Conservation (phyloP, 2,329 filamentous ascomycete genomes). For the Ilyonectria destructans region DNA sequence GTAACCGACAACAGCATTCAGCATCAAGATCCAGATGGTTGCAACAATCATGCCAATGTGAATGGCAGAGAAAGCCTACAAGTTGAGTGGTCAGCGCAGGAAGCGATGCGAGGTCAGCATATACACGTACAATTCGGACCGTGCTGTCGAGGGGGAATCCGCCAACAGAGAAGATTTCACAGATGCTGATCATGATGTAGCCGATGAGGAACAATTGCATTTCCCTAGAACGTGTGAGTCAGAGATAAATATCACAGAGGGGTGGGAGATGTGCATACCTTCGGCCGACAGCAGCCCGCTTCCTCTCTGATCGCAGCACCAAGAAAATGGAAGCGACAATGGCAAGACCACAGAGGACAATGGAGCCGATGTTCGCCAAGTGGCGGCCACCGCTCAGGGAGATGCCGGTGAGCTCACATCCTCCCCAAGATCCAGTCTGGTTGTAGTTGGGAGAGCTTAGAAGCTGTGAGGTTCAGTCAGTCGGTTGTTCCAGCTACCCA, state of each 20-base stretch:
- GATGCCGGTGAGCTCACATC: constrained; percentile 86
- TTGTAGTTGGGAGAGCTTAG: constrained; percentile 74
- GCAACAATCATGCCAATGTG: constrained; percentile 93
- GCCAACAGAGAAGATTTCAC: constrained; percentile 96
- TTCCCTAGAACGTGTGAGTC: constrained; percentile 73
- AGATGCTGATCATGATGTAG: constrained; percentile 91
- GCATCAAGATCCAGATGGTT: constrained; percentile 90
- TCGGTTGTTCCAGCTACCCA: constrained; percentile 35
- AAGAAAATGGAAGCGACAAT: constrained; percentile 79
- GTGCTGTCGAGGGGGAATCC: constrained; percentile 83
- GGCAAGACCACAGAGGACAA: constrained; percentile 84
- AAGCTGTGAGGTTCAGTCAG: constrained; percentile 48
- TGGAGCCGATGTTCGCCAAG: constrained; percentile 93
- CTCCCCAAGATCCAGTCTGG: constrained; percentile 74
- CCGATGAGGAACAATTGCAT: constrained; percentile 95
- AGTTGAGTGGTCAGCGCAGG: constrained; percentile 37
- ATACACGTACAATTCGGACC: constrained; percentile 80
- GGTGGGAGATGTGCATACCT: constrained; percentile 70
- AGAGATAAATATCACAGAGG: neutral
- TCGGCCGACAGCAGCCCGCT: constrained; percentile 93
- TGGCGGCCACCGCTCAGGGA: constrained; percentile 75
- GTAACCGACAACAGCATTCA: constrained; percentile 94
- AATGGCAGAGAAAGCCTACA: constrained; percentile 87
- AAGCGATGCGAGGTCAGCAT: neutral
- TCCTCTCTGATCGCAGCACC: constrained; percentile 86